These are phyloP conservation scores for Fistulina hepatica DNA, from an alignment of 1,284 basidiomycete species.

Conservation along the genomic window DNA sequence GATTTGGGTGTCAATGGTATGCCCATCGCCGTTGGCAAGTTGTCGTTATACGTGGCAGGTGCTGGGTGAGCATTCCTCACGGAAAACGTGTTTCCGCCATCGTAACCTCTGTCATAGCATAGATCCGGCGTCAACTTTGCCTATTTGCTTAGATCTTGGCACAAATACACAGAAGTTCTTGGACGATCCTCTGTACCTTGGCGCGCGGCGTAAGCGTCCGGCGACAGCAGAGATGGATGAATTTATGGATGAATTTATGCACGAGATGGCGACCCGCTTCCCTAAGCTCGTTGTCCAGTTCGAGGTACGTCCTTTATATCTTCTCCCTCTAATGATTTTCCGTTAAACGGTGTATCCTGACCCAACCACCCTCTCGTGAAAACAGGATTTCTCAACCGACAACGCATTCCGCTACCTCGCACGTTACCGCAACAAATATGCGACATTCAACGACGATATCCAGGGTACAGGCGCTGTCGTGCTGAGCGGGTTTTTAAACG, in stretches of 20 bases:
- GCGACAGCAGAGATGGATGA: conserved; percentile 56
- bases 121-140: conserved; percentile 75
- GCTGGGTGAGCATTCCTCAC: conserved; percentile 45
- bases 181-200: conserved; percentile 86
- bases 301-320: conserved; percentile 40
- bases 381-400: conserved; percentile 83
- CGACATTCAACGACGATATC: conserved; percentile 87
- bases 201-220: conserved; percentile 64
- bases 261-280: conserved; percentile 61
- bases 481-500: conserved; percentile 83
- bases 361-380: too few relatives aligned
- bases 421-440: conserved; percentile 62
- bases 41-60: conserved; percentile 86
- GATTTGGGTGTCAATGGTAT: conserved; percentile 85
- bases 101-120: conserved; percentile 43
- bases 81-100: conserved; percentile 1
- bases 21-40: conserved; percentile 90
- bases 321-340: conserved; percentile 8
- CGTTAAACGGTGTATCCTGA: conserved; percentile 5
- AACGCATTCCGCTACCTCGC: conserved; percentile 79
- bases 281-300: conserved; percentile 88
- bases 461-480: conserved; percentile 89
- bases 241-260: conserved; percentile 94
- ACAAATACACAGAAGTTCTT: conserved; percentile 80
- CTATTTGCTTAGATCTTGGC: conserved; percentile 80